A percentile compares a stretch with the other conserved stretches of the same genome.
phyloP scores from a whole-genome alignment of 352 stramenopile species.

The Globisporangium cederbergense region DNA sequence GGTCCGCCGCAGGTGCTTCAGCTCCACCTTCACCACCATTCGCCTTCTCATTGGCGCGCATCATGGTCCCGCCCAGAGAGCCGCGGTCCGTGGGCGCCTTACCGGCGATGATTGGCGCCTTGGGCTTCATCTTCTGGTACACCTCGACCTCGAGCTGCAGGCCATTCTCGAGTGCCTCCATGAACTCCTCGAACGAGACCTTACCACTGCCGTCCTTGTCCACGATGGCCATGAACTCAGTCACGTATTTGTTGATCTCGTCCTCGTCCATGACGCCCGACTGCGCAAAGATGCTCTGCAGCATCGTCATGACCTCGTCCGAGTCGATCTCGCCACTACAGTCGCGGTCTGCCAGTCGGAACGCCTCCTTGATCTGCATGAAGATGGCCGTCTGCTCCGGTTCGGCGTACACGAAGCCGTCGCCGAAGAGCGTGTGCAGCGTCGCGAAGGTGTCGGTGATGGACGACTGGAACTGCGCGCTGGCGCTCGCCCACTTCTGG shows the following conservation, averaged over 20 bases:
- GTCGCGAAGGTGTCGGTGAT: conserved; percentile 69
- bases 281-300: conserved; percentile 72
- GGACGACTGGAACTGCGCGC: conserved; percentile 40
- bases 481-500: conserved; percentile 49
- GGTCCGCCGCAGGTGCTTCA: not conserved
- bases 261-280: conserved; percentile 59
- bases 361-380: conserved; percentile 88
- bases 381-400: conserved; percentile 79
- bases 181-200: conserved; percentile 82
- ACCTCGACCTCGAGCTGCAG: conserved; percentile 78
- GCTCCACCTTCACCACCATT: not conserved
- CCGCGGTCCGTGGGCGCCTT: conserved; percentile 4
- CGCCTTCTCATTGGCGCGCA: conserved; percentile 2
- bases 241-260: conserved; percentile 69
- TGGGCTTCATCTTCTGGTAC: conserved; percentile 37
- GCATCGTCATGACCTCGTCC: conserved; percentile 68
- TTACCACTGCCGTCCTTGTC: conserved; percentile 63
- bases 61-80: not conserved
- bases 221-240: conserved; percentile 70
- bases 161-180: conserved; percentile 67
- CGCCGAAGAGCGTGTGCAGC: conserved; percentile 67
- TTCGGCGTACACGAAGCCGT: conserved; percentile 72
- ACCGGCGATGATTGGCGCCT: conserved; percentile 10
- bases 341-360: conserved; percentile 71
- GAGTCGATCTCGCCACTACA: conserved; percentile 80